Base-by-base conservation (phyloP, 345 rosid genomes). In the Hirschfeldia incana region DNA sequence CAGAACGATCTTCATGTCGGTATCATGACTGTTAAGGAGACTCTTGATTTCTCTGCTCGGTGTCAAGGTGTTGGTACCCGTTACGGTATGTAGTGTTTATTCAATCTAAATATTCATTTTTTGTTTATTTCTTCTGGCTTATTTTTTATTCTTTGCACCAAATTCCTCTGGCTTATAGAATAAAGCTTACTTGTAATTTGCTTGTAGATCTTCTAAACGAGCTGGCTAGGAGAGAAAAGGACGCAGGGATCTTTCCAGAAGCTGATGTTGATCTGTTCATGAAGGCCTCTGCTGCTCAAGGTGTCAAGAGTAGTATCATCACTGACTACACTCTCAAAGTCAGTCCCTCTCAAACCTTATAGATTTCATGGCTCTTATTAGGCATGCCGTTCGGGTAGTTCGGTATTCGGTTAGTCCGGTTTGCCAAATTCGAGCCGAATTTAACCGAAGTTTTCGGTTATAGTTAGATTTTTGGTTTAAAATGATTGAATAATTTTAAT, bases 221-320 rank as follows among this genome's bases (percentile, higher is more conserved):
- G 82, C 85, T 93, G 65, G 91, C 87, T n/a, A 88, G 92, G 51
- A 93, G 97, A 65, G 98, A 93, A 85, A 93, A 85, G 44, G 85
- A 87, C 11, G 93, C 94, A 46, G 97, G 98, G 13, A 88, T 93
- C 2, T 80, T 84, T 16, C 98, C 98, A 0, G 98, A 93, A 71
- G 87, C 98, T 3, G 95, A 91, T 65, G 76, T 89, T 11, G 98
- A 93, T 83, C 85, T 91, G 78, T 93, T 89, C 88, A 91, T 93
- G 98, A 93, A 93, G 88, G 97, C 97, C 72, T 87, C 94, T 11
- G 89, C 97, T 32, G 84, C 90, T 83, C 73, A 87, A 83, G 97
- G 94, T 2, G 83, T 87, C 26, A 88, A 88, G 77, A 87, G 87
- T 76, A 81, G 80, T 75, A 84, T 92, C 34, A 82, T 86, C 53